These are phyloP conservation scores for Fraxinus albicans DNA, from an alignment of 305 asterid species.

Conservation along the genomic window DNA sequence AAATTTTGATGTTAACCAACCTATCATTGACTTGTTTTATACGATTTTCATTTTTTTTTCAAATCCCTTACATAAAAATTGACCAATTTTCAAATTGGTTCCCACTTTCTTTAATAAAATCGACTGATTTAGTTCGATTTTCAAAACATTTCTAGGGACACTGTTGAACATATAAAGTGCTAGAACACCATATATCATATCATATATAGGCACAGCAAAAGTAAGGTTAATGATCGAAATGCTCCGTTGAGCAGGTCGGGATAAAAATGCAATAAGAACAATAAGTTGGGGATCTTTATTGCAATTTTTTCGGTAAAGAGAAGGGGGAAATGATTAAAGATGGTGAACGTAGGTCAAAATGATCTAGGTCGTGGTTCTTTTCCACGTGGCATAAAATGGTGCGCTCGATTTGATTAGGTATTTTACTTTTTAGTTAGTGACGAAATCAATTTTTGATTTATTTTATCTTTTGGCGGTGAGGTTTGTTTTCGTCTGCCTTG, in stretches of 20 bases:
- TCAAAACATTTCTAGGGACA: neutral
- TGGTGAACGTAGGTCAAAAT: neutral
- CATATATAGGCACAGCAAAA: neutral
- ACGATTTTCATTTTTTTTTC: neutral
- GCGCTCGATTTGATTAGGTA: slow-evolving; percentile 12
- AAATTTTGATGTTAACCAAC: neutral
- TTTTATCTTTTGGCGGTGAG: neutral
- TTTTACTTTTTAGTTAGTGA: neutral
- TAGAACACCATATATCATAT: neutral
- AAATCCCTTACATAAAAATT: neutral
- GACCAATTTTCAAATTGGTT: neutral
- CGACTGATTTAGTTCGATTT: neutral
- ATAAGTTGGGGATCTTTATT: neutral
- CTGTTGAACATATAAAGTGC: neutral
- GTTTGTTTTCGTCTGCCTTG: neutral
- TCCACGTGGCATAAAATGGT: slow-evolving; percentile 17
- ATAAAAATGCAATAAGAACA: neutral
- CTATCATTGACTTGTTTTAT: neutral
- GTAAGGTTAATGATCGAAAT: neutral
- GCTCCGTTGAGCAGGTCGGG: neutral
- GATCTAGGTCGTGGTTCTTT: neutral
- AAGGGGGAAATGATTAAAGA: neutral
- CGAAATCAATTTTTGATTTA: neutral
- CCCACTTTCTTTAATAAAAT: neutral
- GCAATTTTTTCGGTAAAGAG: neutral